Evolutionary conservation across 495 filamentous ascomycete species (phyloP), one percentile per base, ranked within the genome.

Genomic region (Pyrenula aspistea): DNA sequence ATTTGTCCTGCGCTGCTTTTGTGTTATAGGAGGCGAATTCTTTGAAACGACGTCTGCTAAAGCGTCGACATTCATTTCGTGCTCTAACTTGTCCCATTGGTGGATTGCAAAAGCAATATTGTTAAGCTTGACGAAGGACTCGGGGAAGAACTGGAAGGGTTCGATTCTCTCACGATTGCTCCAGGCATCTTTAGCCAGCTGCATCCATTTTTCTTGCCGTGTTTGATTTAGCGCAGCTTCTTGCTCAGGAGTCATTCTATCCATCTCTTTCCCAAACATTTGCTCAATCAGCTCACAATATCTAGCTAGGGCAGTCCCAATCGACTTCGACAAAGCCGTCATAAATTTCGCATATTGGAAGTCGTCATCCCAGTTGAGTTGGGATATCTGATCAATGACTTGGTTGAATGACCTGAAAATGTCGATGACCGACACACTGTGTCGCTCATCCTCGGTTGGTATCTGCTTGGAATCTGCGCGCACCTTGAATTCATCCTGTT

Each of bases 71-170:
- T 96, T 87, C 71, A 97, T 85, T 59, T 87, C 85, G 58, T 78
- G 82, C 65, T 96, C 92, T 15, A 99, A 78, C 64, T 84, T 88
- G 65, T 99, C 94, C 49, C 97, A 76, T 61, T 94, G 90, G 21
- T 86, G 77, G 63, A 92, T 85, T 22, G 90, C 93, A 72, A 86
- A 96, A 71, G 96, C 92, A 61, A 97, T 81, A 63, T 99, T 96
- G 75, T 99, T 99, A 60, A 99, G 77, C 71, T 99, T 99, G 52
- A 97, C 88, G 61, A 97, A 83, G 25, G 91, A 96, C 91, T 95
- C 87, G 2, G 90, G 87, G 59, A 87, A 90, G 75, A 99, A 99
- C 63, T 97, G 92, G 70, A 96, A 99, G 2, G 94, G 94, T 62
- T 99, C 93, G 21, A 95, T 85, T 65, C 89, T 96, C 56, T 97